phyloP scores from a whole-genome alignment of 2,329 filamentous ascomycete genomes.

The Penicillium concentricum region DNA sequence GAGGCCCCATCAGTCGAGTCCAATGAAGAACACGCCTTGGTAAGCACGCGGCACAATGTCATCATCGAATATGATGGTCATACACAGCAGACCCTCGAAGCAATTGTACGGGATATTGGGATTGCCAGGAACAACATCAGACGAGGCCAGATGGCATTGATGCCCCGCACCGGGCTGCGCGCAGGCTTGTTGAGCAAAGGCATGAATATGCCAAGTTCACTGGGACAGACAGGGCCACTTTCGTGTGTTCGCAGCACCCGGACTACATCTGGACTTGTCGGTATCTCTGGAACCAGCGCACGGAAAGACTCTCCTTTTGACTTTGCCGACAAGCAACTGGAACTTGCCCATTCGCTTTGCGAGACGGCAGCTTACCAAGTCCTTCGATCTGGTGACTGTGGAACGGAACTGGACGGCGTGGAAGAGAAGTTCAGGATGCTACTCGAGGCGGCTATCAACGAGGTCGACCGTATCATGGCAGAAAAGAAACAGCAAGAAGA shows the following conservation, averaged over 20 bases:
- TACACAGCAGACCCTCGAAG: conserved; percentile 78
- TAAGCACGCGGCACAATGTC: conserved; percentile 71
- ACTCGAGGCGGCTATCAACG: conserved; percentile 58
- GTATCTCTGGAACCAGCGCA: conserved; percentile 14
- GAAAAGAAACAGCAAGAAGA: conserved; percentile 46
- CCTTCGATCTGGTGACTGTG: conserved; percentile 81
- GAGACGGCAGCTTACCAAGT: conserved; percentile 88
- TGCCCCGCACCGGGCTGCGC: conserved; percentile 29
- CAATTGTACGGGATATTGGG: conserved; percentile 77
- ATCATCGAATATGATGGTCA: conserved; percentile 92
- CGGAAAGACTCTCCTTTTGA: conserved; percentile 64
- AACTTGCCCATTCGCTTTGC: conserved; percentile 76
- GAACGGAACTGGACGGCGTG: conserved; percentile 70
- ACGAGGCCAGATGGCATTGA: conserved; percentile 68
- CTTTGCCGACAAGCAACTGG: conserved; percentile 72
- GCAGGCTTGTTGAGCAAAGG: conserved; percentile 15
- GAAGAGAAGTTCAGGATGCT: conserved; percentile 64
- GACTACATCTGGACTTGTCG: conserved; percentile 15
- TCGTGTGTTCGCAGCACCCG: conserved; percentile 30
- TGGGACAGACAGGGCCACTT: conserved; percentile 3
- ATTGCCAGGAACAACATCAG: conserved; percentile 78
- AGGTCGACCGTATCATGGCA: conserved; percentile 56
- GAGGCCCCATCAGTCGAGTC: conserved; percentile 35
- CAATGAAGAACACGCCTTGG: conserved; percentile 46
- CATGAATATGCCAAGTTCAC: conserved; percentile 1